Evolutionary conservation across 768 basidiomycete species (phyloP).

Genomic region (Goffeauzyma gilvescens): DNA sequence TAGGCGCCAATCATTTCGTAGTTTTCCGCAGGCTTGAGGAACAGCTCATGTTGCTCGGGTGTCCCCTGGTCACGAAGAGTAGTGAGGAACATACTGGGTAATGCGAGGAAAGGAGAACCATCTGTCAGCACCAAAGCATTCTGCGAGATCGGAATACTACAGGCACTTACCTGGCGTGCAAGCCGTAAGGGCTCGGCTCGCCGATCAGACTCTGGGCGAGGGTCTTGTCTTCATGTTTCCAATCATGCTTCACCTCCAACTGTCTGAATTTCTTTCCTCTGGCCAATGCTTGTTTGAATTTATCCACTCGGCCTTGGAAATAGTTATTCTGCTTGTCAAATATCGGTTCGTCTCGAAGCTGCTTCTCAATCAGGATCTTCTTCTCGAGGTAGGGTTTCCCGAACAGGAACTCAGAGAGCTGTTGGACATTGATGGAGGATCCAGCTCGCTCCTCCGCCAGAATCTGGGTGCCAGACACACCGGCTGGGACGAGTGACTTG

Average conservation of each 20-base stretch:
- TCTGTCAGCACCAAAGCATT: conserved; percentile 12
- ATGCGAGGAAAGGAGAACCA: not conserved
- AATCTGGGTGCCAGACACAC: conserved; percentile 1
- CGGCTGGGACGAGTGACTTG: conserved; percentile 6
- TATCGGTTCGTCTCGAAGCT: conserved; percentile 13
- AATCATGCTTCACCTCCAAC: conserved; percentile 14
- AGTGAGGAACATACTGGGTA: not conserved
- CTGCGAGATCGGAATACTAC: conserved; percentile 13
- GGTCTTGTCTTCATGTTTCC: conserved; percentile 14
- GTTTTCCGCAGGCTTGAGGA: conserved; percentile 16
- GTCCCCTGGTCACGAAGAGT: conserved; percentile 16
- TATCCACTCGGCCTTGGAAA: conserved; percentile 19
- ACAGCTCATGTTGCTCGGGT: conserved; percentile 23
- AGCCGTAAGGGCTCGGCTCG: conserved; percentile 3
- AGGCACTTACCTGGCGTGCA: not conserved
- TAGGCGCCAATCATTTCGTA: conserved; percentile 10
- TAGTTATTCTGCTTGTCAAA: conserved; percentile 21
- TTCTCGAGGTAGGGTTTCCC: not conserved
- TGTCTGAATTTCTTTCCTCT: conserved; percentile 22
- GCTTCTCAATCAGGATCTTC: not conserved
- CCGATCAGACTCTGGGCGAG: conserved; percentile 17
- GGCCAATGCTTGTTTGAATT: conserved; percentile 16
- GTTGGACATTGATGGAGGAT: not conserved
- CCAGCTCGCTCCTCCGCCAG: conserved; percentile 3
- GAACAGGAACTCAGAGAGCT: conserved; percentile 3